phyloP scores from a whole-genome alignment of 2,329 filamentous ascomycete species.

The Xylariaceae sp. region DNA sequence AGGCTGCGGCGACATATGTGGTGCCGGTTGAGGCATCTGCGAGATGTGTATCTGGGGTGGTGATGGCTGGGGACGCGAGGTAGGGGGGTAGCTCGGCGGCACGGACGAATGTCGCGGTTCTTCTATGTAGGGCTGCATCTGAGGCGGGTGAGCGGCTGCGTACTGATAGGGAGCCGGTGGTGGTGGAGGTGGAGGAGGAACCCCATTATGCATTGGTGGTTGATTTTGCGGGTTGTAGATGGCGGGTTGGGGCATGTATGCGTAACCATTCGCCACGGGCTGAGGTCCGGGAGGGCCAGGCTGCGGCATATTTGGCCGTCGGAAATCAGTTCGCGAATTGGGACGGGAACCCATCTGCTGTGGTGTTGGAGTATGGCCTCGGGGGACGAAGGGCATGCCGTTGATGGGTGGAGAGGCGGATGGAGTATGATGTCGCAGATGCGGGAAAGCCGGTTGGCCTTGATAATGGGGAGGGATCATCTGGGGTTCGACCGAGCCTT shows the following conservation, averaged over 20 bases:
- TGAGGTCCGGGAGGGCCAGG: conserved; percentile 61
- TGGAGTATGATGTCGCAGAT: conserved; percentile 77
- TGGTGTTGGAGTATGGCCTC: conserved; percentile 80
- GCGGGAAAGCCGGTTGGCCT: conserved; percentile 68
- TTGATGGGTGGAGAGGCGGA: conserved; percentile 90
- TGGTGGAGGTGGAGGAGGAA: conserved; percentile 28
- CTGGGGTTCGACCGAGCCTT: conserved; percentile 46
- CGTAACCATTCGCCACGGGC: conserved; percentile 64
- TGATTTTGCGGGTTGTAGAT: conserved; percentile 71
- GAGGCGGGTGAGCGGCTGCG: conserved; percentile 39
- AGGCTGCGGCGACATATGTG: conserved; percentile 53
- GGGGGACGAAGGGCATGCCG: conserved; percentile 66
- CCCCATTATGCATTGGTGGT: conserved; percentile 41
- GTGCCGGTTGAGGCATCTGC: conserved; percentile 45
- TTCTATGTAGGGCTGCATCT: conserved; percentile 70
- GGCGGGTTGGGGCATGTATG: conserved; percentile 80
- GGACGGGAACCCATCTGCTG: conserved; percentile 70
- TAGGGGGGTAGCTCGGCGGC: conserved; percentile 59
- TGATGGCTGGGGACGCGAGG: conserved; percentile 54
- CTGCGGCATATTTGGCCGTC: conserved; percentile 71
- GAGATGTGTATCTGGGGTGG: conserved; percentile 58
- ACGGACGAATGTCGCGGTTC: conserved; percentile 73
- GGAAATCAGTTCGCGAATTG: conserved; percentile 75
- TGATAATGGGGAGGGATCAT: conserved; percentile 72
- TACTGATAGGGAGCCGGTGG: conserved; percentile 35